Base-by-base conservation (phyloP, 2,329 filamentous ascomycete species). In the Epichloe gansuensis region DNA sequence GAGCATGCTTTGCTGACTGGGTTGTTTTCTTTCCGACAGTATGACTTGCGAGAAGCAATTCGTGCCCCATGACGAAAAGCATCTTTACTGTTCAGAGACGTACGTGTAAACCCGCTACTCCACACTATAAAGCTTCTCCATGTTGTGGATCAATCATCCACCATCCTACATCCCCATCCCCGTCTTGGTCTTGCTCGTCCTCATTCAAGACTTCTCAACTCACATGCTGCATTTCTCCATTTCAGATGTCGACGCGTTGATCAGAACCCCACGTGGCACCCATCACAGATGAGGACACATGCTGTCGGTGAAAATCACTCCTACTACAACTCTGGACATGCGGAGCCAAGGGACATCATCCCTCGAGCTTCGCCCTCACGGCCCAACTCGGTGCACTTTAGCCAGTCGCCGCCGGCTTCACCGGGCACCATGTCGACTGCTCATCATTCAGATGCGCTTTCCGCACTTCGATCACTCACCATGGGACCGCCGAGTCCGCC, bases 21-120 rank as follows among this genome's bases (percentile, higher is more conserved):
- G 6, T 36, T 34, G 21, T 36, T 15, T 25, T 47, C 31, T 31
- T 31, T 9, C 31, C 9, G 52, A 54, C 59, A 84, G 80, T 66
- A 83, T 82, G 80, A 77, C 74, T 9, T 84, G 80, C 64, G 80
- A 83, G 64, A 83, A 82, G 67, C 79, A 83, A 66, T 83, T 83
- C 63, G 66, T 80, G 25, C 74, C 78, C 48, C 70, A 74, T 41
- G 75, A 79, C 60, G 78, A 78, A 58, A 75, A 71, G 55, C 71
- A 73, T 55, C 65, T 82, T 43, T 84, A 83, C 68, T 84, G 80
- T 66, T 83, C 80, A 39, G 78, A 82, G 61, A 67, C 71, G 78
- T 82, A 73, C 68, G 78, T 72, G 53, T 34, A 39, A 3, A 40
- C 12, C 21, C 12, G 47, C 47, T 15, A 23, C 13, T 41, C 43